Evolutionary conservation across 163 green algal species (phyloP).

Genomic region (Scenedesmus sp.): DNA sequence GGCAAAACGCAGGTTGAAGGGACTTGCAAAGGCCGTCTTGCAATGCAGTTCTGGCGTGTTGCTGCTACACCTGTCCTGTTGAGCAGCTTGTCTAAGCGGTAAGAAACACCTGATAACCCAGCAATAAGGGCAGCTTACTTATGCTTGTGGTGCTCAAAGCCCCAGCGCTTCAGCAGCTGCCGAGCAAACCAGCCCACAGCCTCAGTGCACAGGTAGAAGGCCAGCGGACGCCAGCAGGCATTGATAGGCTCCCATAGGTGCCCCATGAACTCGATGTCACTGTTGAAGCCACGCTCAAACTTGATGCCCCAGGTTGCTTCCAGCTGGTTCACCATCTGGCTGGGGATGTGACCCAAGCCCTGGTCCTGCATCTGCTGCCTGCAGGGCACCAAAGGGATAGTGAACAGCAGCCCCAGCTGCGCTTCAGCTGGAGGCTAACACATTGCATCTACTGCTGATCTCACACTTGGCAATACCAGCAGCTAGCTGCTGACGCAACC

Average conservation of each 20-base stretch:
- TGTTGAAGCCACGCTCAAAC: constrained; percentile 51
- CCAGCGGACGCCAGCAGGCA: constrained; percentile 40
- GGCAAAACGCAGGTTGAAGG: not conserved
- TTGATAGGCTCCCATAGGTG: constrained; percentile 58
- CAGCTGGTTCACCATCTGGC: constrained; percentile 49
- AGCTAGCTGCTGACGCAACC: not conserved
- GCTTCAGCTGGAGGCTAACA: not conserved
- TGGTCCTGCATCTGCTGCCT: constrained; percentile 44
- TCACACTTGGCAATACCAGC: not conserved
- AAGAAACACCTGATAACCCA: not conserved
- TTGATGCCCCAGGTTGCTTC: constrained; percentile 44
- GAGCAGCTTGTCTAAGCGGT: not conserved
- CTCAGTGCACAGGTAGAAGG: constrained; percentile 55
- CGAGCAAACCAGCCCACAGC: constrained; percentile 39
- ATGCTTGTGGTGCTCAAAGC: constrained; percentile 52
- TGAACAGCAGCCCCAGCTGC: not conserved
- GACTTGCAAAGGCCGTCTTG: not conserved
- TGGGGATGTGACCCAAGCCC: constrained; percentile 17
- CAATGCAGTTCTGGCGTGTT: not conserved
- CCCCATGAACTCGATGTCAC: constrained; percentile 52
- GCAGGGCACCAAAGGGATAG: not conserved
- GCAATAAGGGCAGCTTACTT: constrained; percentile 12
- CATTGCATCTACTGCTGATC: not conserved
- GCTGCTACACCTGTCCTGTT: not conserved
- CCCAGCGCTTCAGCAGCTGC: constrained; percentile 43